Base-by-base conservation (phyloP, 106 monocot genomes). In the Dactylorhiza incarnata region DNA sequence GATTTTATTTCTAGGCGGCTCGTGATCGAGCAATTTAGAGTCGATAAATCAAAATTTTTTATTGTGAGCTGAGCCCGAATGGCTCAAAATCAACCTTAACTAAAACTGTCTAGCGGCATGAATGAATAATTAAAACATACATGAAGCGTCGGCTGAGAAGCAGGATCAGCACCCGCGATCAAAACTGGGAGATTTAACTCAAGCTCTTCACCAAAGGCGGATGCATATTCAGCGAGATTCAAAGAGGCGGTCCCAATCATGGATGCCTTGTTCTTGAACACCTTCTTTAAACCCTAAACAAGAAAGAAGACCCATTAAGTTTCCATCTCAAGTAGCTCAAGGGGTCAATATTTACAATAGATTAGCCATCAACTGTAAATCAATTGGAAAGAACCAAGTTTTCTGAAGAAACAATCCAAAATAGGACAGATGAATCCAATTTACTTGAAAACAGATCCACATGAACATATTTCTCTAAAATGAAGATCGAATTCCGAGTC, bases 181-280 rank as follows among this genome's bases (percentile, higher is more conserved):
- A 74, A 66, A 48, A 96, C 73, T 12, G 90, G 85, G 69, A 96
- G 78, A 10, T 76, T 84, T 13, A 96, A 74, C 65, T 88, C 84
- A 72, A 83, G 84, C 44, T 89, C 85, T 62, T 86, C 84, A 14
- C 84, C 85, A 73, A 81, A 78, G 51, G 83, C 37, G 59, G 81
- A 65, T 74, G 93, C 84, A 76, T 86, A 89, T 52, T 93, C 91
- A 44, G 93, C 87, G 17, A 96, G 73, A 75, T 96, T 93, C 77
- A 96, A 66, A 26, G 87, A 82, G 72, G 89, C 87, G 17, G 80
- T 79, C 68, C 93, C 96, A 52, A 96, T 47, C 74, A 93, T 49
- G 68, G 87, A 81, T 72, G 80, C 69, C 81, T 91, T 91, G 73
- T 78, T 91, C 54, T 85, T 89, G 3, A 78, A 74, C 75, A 82